Conservation (phyloP, 768 basidiomycete genomes). For the Cyathus striatus region DNA sequence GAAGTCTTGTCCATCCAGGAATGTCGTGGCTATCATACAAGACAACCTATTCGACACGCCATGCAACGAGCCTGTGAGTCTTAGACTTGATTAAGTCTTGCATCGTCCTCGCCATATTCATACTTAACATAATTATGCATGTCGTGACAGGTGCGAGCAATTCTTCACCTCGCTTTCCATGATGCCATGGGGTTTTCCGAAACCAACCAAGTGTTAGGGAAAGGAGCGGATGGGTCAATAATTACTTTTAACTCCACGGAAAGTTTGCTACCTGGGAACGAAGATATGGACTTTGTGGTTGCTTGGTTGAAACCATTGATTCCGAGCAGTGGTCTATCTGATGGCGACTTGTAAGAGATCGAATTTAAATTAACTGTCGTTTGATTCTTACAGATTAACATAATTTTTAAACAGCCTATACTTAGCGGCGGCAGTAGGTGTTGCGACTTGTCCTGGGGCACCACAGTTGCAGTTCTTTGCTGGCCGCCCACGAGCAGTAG, state of each 20-base stretch:
- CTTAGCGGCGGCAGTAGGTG: conserved; percentile 29
- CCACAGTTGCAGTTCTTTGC: conserved; percentile 21
- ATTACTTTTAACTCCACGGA: conserved; percentile 27
- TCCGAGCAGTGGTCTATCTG: conserved; percentile 16
- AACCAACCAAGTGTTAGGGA: neutral
- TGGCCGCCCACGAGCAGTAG: conserved; percentile 15
- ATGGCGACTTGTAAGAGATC: conserved; percentile 29
- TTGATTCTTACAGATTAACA: neutral
- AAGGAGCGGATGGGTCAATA: conserved; percentile 23
- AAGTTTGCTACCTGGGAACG: conserved; percentile 25
- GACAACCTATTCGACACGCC: too few relatives aligned
- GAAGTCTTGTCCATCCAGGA: too few relatives aligned
- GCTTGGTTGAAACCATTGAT: conserved; percentile 20
- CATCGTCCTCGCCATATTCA: too few relatives aligned
- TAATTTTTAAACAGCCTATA: conserved; percentile 26
- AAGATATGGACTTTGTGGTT: conserved; percentile 25
- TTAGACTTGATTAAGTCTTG: too few relatives aligned
- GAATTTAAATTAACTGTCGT: too few relatives aligned
- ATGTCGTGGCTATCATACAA: too few relatives aligned
- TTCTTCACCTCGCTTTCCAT: conserved; percentile 1
- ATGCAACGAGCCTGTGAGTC: too few relatives aligned
- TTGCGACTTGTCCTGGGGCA: conserved; percentile 29
- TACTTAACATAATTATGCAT: too few relatives aligned
- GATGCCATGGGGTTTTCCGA: conserved; percentile 3
- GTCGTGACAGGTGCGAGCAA: neutral